Evolutionary conservation across 2,329 filamentous ascomycete species (phyloP), one percentile per base, ranked within the genome.

Genomic region (Exophiala aquamarina): DNA sequence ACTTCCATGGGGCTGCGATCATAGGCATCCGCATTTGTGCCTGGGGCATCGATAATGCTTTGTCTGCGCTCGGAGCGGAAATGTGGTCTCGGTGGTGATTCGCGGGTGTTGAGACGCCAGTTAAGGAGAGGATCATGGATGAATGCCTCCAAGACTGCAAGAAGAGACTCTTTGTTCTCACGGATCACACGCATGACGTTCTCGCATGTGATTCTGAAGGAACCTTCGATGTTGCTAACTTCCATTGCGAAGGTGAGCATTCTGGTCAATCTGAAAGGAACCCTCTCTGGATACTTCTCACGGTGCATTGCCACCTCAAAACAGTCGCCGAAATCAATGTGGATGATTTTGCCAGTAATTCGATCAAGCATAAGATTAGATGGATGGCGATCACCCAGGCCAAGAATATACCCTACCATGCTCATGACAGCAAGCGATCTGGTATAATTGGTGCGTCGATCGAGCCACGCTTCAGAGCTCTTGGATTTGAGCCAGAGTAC

Each of bases 201-300:
- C 70, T 98, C 94, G 61, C 92, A 98, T 4, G 93, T 97, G 48
- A 95, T 97, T 51, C 94, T 84, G 77, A 95, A 99, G 70, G 89
- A 95, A 60, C 93, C 93, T 69, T 98, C 93, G 58, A 98, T 98
- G 65, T 99, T 99, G 78, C 91, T 96, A 46, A 98, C 93, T 72
- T 99, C 93, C 93, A 99, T 98, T 17, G 94, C 94, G 65, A 96
- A 98, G 0, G 94, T 99, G 70, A 98, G 82, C 93, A 99, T 99
- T 58, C 93, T 83, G 2, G 93, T 99, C 38, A 99, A 77, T 48
- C 94, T 86, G 87, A 99, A 99, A 0, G 93, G 94, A 49, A 98
- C 93, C 42, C 92, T 79, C 70, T 99, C 93, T 0, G 93, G 93
- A 64, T 96, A 99, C 68, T 98, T 98, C 70, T 99, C 94, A 59